Evolutionary conservation across 768 basidiomycete species (phyloP), one percentile per base, ranked within the genome.

Genomic region (Xerocomellus amylosporus): DNA sequence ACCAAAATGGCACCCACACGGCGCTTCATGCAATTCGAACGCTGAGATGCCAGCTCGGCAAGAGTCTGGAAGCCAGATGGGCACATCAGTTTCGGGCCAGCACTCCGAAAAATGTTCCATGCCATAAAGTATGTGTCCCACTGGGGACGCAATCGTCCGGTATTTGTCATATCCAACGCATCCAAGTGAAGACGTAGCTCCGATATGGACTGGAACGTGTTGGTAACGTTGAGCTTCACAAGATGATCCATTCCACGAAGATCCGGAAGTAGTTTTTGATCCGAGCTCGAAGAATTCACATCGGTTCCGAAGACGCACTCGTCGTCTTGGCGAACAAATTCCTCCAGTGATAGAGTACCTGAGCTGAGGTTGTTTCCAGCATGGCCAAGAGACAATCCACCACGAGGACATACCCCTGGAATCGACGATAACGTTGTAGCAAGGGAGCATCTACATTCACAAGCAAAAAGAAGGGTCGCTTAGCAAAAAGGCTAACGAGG

Each of bases 121-220:
- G 88, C 93, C 96, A 98, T 98, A 70, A 98, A 98, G 71, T 98
- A 98, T 0, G 86, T 84, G 68, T 98, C 96, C 96, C 96, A 98
- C 15, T 81, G 79, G 3, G 96, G 96, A 44, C 96, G 78, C 28
- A 97, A 71, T 51, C 91, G 83, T 62, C 90, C 85, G 2, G 79
- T 72, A 64, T 94, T 80, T 33, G 85, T 64, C 8, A 98, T 70
- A 66, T 95, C 76, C 38, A 96, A 61, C 2, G 73, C 65, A 55
- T 89, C 85, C 10, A 98, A 73, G 64, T 95, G 76, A 13, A 65
- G 58, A 61, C 86, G 74, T 1, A 98, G 73, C 5, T 74, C 74
- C n/a, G 73, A 55, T 15, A 87, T 53, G 30, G 77, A 74, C 26
- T 70, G 62, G 61, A 87, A 92, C n/a, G 79, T 67, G 64, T 93